Evolutionary conservation across 75 land plant genomes (phyloP), one percentile per base, ranked within the genome.

Genomic region (Selaginella moellendorffii): DNA sequence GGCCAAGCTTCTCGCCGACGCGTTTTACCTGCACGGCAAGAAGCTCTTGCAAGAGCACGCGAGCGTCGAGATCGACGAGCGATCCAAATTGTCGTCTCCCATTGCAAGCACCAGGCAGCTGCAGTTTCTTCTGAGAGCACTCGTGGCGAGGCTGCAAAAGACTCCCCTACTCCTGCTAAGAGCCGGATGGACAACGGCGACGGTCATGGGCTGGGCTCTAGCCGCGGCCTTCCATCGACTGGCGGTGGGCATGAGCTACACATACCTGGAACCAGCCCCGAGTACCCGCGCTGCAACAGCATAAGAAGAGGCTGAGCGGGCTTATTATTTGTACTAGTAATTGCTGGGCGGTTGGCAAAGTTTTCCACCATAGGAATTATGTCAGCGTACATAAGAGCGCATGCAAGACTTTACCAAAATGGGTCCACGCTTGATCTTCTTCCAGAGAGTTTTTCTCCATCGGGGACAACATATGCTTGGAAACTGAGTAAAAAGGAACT

Each of bases 221-320:
- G 75, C 75, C 10, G 22, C 68, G 30, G 75, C 75, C 14, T 61
- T 36, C 26, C 75, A 73, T 22, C 67, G 31, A 53, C 62, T 61
- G 24, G 58, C 64, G 0, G 70, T 68, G 29, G 2, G 22, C 18
- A 46, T 68, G 51, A 68, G 69, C 19, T 42, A 68, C n/a, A n/a
- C n/a, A n/a, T n/a, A n/a, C n/a, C n/a, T n/a, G n/a, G n/a, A n/a
- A n/a, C n/a, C n/a, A n/a, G n/a, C n/a, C n/a, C n/a, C n/a, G n/a
- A n/a, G n/a, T n/a, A n/a, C n/a, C n/a, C n/a, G n/a, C n/a, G n/a
- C n/a, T n/a, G n/a, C n/a, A n/a, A n/a, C n/a, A n/a, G n/a, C n/a
- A n/a, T n/a, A n/a, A n/a, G n/a, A n/a, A n/a, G n/a, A n/a, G n/a
- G n/a, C n/a, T n/a, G n/a, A n/a, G n/a, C n/a, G n/a, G n/a, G n/a